A percentile compares a stretch with the other conserved stretches of the same genome.
phyloP scores from a whole-genome alignment of 2,329 filamentous ascomycete genomes.

The Penicillium nordicum region DNA sequence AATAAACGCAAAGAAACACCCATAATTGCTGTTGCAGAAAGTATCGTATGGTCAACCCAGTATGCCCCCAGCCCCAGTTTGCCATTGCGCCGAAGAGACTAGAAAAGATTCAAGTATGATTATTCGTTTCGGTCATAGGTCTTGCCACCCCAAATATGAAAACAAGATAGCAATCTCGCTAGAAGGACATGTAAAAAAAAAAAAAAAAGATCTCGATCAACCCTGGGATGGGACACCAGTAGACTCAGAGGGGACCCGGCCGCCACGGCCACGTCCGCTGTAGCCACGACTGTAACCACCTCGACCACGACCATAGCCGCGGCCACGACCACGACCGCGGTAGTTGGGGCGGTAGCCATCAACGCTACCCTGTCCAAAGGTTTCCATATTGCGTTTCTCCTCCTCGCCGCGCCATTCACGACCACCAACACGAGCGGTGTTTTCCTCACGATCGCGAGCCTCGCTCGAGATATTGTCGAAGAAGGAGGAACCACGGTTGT shows the following conservation, averaged over 20 bases:
- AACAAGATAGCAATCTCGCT: constrained; percentile 20
- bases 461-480: constrained; percentile 99
- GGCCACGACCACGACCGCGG: constrained; percentile 57
- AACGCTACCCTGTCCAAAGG: constrained; percentile 93
- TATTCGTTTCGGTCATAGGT: constrained; percentile 26
- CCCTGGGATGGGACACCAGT: constrained; percentile 38
- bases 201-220: constrained; percentile 19
- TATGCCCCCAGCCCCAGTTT: constrained; percentile 22
- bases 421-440: constrained; percentile 64
- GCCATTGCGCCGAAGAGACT: constrained; percentile 27
- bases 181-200: constrained; percentile 14
- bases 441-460: constrained; percentile 79
- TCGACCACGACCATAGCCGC: constrained; percentile 50
- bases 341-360: constrained; percentile 81
- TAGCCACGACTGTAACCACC: constrained; percentile 48
- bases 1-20: constrained; percentile 20
- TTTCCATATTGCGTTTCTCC: constrained; percentile 93
- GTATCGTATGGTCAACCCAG: constrained; percentile 24
- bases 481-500: constrained; percentile 88
- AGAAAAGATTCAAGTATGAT: constrained; percentile 21
- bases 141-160: constrained; percentile 22
- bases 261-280: constrained; percentile 36
- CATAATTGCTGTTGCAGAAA: constrained; percentile 20
- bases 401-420: constrained; percentile 90
- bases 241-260: constrained; percentile 37